Base-by-base conservation (phyloP, 257 asterid species). In the Lavandula angustifolia region DNA sequence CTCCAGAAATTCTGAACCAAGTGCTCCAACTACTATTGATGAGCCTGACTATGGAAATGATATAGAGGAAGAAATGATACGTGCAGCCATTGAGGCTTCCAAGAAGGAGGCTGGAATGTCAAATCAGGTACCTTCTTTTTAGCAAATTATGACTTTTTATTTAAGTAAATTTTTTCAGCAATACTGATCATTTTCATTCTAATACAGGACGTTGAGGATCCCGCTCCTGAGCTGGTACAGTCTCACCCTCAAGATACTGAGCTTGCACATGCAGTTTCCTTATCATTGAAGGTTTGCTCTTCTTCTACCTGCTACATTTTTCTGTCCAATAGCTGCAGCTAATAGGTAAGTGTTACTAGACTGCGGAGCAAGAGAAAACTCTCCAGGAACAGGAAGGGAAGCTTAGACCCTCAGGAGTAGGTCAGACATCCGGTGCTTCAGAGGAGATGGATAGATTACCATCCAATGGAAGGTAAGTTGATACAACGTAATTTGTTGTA, bases 71-170 rank as follows among this genome's bases (percentile, higher is more conserved):
- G 96, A 90, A 76, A 90, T 94, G 99, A 76, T 94, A 76, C 85
- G 92, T 64, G 99, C 98, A 47, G 98, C 99, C 29, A 90, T 94
- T 69, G 98, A 90, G 84, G 99, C 99, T 76, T 94, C 99, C 54
- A 90, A 91, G 80, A 74, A 81, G 59, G 99, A 90, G 46, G 80
- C 89, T 68, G 81, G 76, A 67, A 68, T 84, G 80, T 53, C 84
- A 47, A 79, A 64, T 68, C 82, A 66, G 65, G 65, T 59, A 18
- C 9, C 35, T 13, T 41, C 17, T 11, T 59, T 37, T 12, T 40
- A 58, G 65, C 51, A 63, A 77, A 50, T 66, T 29, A 68, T 54
- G 50, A 44, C 54, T 37, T 59, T 7, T 52, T 57, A 12, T 34
- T 27, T 62, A 74, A 42, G 56, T 22, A 40, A 33, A 53, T 10